Conservation (phyloP, 148 eudicot species). For the Spergularia marina region DNA sequence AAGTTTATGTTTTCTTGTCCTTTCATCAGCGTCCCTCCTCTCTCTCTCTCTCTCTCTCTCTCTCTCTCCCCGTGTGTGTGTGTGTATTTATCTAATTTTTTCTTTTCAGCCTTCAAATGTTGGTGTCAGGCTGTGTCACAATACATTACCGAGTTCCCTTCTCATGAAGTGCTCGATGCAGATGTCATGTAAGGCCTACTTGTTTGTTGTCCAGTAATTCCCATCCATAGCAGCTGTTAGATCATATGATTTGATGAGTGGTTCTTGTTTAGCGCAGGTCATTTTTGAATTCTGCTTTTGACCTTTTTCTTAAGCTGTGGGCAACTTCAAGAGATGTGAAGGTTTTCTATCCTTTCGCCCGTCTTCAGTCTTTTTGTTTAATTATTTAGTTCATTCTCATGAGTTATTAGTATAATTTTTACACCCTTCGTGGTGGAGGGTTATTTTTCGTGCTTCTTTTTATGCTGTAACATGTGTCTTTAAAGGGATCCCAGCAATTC, state of each 20-base stretch:
- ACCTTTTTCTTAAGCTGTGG: slow-evolving; percentile 92
- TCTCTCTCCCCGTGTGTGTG: not conserved
- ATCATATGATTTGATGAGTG: slow-evolving; percentile 20
- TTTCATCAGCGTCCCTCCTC: not conserved
- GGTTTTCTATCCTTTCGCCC: slow-evolving; percentile 38
- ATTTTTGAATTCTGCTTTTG: slow-evolving; percentile 84
- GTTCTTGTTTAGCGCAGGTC: slow-evolving; percentile 63
- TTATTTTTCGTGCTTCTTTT: too few relatives aligned
- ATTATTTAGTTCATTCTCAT: not conserved
- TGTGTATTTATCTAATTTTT: not conserved
- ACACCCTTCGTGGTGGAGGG: not conserved
- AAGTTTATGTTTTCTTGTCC: too few relatives aligned
- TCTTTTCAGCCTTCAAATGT: slow-evolving; percentile 80
- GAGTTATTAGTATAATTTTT: not conserved
- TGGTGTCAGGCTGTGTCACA: slow-evolving; percentile 98
- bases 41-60: not conserved
- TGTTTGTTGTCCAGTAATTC: slow-evolving; percentile 16
- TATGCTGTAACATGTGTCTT: too few relatives aligned
- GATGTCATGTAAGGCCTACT: slow-evolving; percentile 76
- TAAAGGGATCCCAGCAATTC: too few relatives aligned
- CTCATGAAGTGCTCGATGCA: slow-evolving; percentile 65
- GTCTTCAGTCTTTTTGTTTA: not conserved
- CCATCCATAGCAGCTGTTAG: not conserved
- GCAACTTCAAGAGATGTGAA: slow-evolving; percentile 85
- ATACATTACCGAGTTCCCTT: slow-evolving; percentile 59